phyloP scores from a whole-genome alignment of 352 stramenopile genomes.

The Globisporangium alternatum region DNA sequence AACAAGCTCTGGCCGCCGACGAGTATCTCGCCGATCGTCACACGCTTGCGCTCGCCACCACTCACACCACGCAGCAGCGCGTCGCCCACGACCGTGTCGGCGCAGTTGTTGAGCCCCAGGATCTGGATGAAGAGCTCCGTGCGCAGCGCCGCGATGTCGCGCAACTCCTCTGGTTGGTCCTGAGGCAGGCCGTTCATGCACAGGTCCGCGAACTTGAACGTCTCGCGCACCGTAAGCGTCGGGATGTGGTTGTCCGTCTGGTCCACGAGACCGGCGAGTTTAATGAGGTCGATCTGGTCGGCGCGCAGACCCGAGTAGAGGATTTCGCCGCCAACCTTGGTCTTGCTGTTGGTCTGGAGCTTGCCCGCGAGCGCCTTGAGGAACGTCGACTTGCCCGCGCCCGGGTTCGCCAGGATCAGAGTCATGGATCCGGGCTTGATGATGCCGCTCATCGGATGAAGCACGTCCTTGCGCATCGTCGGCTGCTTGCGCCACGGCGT shows the following conservation, averaged over 20 bases:
- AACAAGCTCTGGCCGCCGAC: conserved; percentile 54
- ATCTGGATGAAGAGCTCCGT: conserved; percentile 67
- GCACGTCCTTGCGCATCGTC: conserved; percentile 40
- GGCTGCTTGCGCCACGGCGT: conserved; percentile 45
- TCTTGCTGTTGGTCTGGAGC: conserved; percentile 53
- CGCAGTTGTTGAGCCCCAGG: conserved; percentile 88
- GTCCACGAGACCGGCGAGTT: conserved; percentile 62
- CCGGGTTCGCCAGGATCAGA: conserved; percentile 67
- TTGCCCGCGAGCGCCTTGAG: conserved; percentile 71
- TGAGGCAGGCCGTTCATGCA: conserved; percentile 65
- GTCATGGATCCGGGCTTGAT: conserved; percentile 50
- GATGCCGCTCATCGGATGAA: conserved; percentile 65
- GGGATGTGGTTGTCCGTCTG: conserved; percentile 65
- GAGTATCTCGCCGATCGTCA: conserved; percentile 91
- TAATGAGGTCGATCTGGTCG: conserved; percentile 74
- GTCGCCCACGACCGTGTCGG: conserved; percentile 92
- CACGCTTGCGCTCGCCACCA: conserved; percentile 84
- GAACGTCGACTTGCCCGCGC: conserved; percentile 75
- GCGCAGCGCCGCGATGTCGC: conserved; percentile 52
- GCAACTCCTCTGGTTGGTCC: conserved; percentile 64
- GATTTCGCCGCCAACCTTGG: conserved; percentile 56
- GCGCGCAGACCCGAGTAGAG: conserved; percentile 52
- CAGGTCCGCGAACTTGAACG: conserved; percentile 92
- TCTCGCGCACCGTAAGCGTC: conserved; percentile 91
- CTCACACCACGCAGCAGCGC: conserved; percentile 82